Evolutionary conservation across 306 rosid genomes (phyloP).

Genomic region (Morella rubra): DNA sequence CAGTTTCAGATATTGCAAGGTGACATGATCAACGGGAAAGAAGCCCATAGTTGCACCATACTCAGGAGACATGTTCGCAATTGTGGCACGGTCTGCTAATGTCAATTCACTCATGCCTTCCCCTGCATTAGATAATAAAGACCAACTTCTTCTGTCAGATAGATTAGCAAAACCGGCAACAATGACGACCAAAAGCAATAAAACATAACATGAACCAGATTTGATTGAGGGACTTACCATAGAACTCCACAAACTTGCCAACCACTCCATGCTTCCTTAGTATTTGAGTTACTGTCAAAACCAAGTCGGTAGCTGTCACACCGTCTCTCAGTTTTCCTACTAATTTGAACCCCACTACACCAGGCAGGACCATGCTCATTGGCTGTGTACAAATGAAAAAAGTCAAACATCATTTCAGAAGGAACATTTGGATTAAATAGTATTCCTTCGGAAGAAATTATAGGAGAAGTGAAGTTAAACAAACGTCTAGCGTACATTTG

Average conservation of each 20-base stretch:
- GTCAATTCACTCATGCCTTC: constrained; percentile 89
- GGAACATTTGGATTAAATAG: background rate
- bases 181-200: background rate
- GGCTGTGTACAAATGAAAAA: constrained; percentile 52
- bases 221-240: constrained; percentile 50
- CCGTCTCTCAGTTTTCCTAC: constrained; percentile 78
- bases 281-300: constrained; percentile 91
- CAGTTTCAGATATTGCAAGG: constrained; percentile 84
- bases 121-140: constrained; percentile 51
- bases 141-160: constrained; percentile 22
- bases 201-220: constrained; percentile 6
- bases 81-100: constrained; percentile 94
- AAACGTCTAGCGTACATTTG: constrained; percentile 4
- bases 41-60: constrained; percentile 99
- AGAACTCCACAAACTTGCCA: constrained; percentile 94
- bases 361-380: constrained; percentile 99
- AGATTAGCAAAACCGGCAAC: constrained; percentile 19
- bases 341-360: constrained; percentile 93
- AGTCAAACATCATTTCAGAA: constrained; percentile 6
- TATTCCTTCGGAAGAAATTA: constrained; percentile 12
- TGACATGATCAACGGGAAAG: constrained; percentile 96
- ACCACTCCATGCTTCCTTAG: constrained; percentile 97
- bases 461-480: background rate
- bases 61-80: constrained; percentile 96
- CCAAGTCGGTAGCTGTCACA: constrained; percentile 96